phyloP scores from a whole-genome alignment of 345 rosid genomes.

The Sisymbrium altissimum region DNA sequence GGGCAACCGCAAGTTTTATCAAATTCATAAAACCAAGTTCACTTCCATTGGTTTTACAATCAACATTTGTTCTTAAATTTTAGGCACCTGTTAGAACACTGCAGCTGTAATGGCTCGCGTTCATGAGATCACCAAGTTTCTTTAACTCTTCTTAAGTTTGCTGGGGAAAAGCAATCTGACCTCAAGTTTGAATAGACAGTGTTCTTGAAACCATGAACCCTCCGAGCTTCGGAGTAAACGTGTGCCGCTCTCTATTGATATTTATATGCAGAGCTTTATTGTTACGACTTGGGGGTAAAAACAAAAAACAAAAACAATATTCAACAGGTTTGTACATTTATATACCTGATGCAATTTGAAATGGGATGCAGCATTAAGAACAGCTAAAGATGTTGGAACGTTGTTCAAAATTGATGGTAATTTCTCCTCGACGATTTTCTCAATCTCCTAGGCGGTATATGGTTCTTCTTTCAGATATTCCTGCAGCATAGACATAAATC shows the following conservation, averaged over 20 bases:
- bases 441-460: conserved; percentile 74
- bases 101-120: conserved; percentile 90
- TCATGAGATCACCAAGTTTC: conserved; percentile 91
- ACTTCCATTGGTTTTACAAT: neutral
- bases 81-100: conserved; percentile 84
- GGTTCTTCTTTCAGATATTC: conserved; percentile 77
- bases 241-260: conserved; percentile 74
- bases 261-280: neutral
- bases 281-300: neutral
- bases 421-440: conserved; percentile 46
- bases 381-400: conserved; percentile 73
- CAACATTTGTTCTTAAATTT: neutral
- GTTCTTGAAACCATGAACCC: conserved; percentile 87
- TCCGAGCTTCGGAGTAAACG: conserved; percentile 83
- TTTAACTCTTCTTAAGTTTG: conserved; percentile 54
- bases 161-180: conserved; percentile 28
- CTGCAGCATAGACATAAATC: conserved; percentile 34
- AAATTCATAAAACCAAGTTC: neutral
- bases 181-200: conserved; percentile 62
- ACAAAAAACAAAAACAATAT: neutral
- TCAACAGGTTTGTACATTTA: neutral
- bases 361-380: conserved; percentile 68
- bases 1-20: conserved; percentile 57
- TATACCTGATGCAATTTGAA: conserved; percentile 84
- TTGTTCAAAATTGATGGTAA: conserved; percentile 60